A percentile compares a stretch with the other conserved stretches of the same genome.
These are phyloP conservation scores for Thinopyrum elongatum DNA, from an alignment of 176 grass and related monocot genomes.

Conservation along the genomic window DNA sequence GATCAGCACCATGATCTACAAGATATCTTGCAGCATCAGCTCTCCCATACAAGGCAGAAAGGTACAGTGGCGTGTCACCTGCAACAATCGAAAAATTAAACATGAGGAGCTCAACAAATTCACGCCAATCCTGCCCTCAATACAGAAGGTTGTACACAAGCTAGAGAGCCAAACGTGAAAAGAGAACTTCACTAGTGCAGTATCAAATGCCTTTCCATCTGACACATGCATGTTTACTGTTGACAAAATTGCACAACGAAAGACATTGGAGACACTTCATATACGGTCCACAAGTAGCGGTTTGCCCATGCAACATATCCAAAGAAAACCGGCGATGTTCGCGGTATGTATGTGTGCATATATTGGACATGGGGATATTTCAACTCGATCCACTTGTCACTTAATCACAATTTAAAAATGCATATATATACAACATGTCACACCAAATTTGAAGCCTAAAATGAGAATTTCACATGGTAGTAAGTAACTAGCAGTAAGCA, in stretches of 20 bases:
- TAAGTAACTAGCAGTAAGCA: background rate
- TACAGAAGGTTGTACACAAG: background rate
- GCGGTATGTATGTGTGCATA: background rate
- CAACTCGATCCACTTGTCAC: background rate
- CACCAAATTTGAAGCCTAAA: background rate
- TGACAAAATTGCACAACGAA: background rate
- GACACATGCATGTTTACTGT: background rate
- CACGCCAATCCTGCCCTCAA: background rate
- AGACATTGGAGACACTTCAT: background rate
- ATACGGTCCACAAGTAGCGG: background rate
- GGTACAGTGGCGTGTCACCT: background rate
- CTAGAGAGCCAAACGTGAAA: background rate
- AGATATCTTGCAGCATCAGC: conserved; percentile 1
- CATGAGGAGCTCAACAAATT: background rate
- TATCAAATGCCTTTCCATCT: background rate
- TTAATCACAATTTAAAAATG: too few relatives aligned
- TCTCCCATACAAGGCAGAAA: background rate
- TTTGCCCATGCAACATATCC: too few relatives aligned
- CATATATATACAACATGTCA: background rate
- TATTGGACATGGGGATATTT: background rate
- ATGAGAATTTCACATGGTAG: background rate
- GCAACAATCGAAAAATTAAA: background rate
- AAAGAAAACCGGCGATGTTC: too few relatives aligned
- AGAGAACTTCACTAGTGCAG: background rate
- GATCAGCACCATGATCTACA: conserved; percentile 4